Conservation (phyloP, 1,284 basidiomycete genomes). For the Rhodotorula sp. region DNA sequence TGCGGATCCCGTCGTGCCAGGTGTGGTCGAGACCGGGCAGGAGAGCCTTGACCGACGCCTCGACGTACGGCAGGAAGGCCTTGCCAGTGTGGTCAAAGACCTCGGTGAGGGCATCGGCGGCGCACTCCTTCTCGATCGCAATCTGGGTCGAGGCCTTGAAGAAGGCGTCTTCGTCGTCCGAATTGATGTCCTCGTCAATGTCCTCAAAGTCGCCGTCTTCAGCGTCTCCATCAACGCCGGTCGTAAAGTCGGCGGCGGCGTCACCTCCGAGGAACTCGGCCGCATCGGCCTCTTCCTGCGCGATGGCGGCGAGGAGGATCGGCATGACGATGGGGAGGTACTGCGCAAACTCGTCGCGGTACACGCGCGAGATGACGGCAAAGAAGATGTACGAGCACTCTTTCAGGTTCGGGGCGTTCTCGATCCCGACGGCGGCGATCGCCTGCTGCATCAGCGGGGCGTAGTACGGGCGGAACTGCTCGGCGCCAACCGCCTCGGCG, state of each 20-base stretch:
- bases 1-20: slow-evolving; percentile 98
- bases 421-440: slow-evolving; percentile 84
- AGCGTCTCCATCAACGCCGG: slow-evolving; percentile 58
- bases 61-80: slow-evolving; percentile 82
- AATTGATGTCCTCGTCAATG: slow-evolving; percentile 73
- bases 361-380: slow-evolving; percentile 94
- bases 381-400: slow-evolving; percentile 99
- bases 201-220: slow-evolving; percentile 55
- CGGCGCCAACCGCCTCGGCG: slow-evolving; percentile 92
- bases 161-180: slow-evolving; percentile 77
- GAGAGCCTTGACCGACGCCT: slow-evolving; percentile 72
- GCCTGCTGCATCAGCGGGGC: slow-evolving; percentile 92
- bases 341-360: slow-evolving; percentile 86
- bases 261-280: slow-evolving; percentile 50
- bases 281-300: slow-evolving; percentile 60
- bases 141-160: slow-evolving; percentile 97
- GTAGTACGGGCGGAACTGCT: slow-evolving; percentile 94
- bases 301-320: slow-evolving; percentile 76
- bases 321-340: slow-evolving; percentile 87
- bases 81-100: slow-evolving; percentile 78
- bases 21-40: slow-evolving; percentile 73
- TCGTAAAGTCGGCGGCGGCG: slow-evolving; percentile 60
- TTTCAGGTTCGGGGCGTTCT: slow-evolving; percentile 75
- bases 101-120: slow-evolving; percentile 91
- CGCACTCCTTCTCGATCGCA: slow-evolving; percentile 99